Base-by-base conservation (phyloP, 192 early-diverging fungal genomes). In the Borealophlyctis nickersoniae region DNA sequence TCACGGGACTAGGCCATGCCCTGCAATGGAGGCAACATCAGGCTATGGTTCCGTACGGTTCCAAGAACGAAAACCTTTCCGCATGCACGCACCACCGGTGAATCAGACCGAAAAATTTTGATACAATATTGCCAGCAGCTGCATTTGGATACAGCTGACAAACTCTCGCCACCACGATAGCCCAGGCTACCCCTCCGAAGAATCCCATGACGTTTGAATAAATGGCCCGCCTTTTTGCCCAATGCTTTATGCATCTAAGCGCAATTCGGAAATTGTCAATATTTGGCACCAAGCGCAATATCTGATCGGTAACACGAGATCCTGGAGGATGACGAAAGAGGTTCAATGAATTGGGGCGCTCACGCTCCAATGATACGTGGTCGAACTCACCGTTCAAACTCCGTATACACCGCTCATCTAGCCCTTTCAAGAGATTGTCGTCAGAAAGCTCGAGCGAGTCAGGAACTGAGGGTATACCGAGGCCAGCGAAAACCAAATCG, bases 201-300 rank as follows among this genome's bases (percentile, higher is more conserved):
- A 99, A 99, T 26, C 96, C 96, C 86, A 96, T 87, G 2, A 94
- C 89, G 73, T 99, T 99, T 2, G 93, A 92, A 72, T 95, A 99
- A 54, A 99, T 86, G 0, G 90, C 92, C 22, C 92, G 84, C 29
- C 80, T 83, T 71, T 97, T 95, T 36, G 96, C 96, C 96, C 96
- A 99, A 49, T 94, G 69, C 76, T 99, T 99, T 53, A 99, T 88
- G 68, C 91, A 93, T 27, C 96, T 82, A 31, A 97, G 77, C 1
- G 96, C 93, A 52, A 89, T 86, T 32, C 96, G 81, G 70, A 99
- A 99, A 1, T 86, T 78, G 54, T 87, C 78, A 16, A 97, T 86
- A 74, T 93, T 89, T 5, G 96, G 94, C 32, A 99, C 96, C 16
- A 99, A 80, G 19, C 91, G 81, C 61, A 99, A 70, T 52, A 99